Conservation (phyloP, 2,329 filamentous ascomycete species). For the Cladobotryum protrusum region DNA sequence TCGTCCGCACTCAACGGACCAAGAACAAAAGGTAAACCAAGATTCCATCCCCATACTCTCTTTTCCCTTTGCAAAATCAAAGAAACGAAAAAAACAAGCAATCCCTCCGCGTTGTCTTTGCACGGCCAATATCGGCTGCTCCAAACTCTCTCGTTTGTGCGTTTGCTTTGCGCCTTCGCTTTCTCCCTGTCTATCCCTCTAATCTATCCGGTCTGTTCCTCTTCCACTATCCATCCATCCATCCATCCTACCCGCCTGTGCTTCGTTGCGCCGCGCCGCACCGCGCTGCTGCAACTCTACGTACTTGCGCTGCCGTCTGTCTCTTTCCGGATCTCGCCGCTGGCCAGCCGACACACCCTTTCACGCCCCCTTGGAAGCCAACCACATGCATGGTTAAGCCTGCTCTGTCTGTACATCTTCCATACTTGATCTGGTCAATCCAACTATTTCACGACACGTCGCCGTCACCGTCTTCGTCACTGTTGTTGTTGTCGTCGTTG, state of each 20-base stretch:
- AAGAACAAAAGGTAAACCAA: slow-evolving; percentile 7
- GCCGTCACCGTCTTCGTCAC: slow-evolving; percentile 39
- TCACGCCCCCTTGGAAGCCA: slow-evolving; percentile 25
- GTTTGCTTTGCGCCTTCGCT: not conserved
- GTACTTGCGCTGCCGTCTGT: not conserved
- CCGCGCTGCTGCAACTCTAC: not conserved
- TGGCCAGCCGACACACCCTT: slow-evolving; percentile 15
- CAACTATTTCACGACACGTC: slow-evolving; percentile 59
- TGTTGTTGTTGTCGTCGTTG: slow-evolving; percentile 6
- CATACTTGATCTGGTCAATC: slow-evolving; percentile 36
- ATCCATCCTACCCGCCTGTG: slow-evolving; percentile 8
- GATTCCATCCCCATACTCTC: slow-evolving; percentile 2
- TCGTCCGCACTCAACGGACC: slow-evolving; percentile 4
- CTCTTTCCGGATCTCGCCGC: slow-evolving; percentile 7
- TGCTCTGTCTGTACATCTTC: slow-evolving; percentile 37
- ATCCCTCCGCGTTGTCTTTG: not conserved
- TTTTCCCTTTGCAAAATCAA: not conserved
- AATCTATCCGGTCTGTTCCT: not conserved
- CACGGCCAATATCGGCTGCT: slow-evolving; percentile 3
- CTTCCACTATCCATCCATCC: not conserved
- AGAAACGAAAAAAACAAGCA: not conserved
- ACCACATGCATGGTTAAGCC: slow-evolving; percentile 46
- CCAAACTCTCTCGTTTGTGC: not conserved
- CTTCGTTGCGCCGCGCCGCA: slow-evolving; percentile 10
- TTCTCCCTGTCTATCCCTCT: not conserved